These are phyloP conservation scores for Misopates orontium DNA, from an alignment of 257 asterid genomes.

Conservation along the genomic window DNA sequence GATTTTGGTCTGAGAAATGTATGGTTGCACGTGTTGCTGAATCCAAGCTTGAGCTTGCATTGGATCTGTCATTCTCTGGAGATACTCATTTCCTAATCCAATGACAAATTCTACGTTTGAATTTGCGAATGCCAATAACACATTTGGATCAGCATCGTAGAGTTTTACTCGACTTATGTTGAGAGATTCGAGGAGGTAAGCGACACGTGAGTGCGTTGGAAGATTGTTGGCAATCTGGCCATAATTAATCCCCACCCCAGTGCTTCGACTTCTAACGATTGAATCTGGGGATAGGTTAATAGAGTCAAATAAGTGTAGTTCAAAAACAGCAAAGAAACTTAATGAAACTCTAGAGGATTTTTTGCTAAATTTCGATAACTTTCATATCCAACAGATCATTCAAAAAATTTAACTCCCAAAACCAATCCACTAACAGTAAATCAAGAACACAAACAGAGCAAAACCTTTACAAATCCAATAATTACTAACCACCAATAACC, in stretches of 20 bases:
- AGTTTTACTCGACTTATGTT: conserved; percentile 65
- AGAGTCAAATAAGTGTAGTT: neutral
- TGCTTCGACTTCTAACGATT: conserved; percentile 23
- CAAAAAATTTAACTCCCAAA: neutral
- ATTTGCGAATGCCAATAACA: conserved; percentile 65
- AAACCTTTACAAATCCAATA: neutral
- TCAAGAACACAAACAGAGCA: neutral
- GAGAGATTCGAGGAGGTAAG: conserved; percentile 57
- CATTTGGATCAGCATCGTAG: conserved; percentile 79
- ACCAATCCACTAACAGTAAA: neutral
- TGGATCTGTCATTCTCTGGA: conserved; percentile 61
- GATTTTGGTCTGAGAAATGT: conserved; percentile 62
- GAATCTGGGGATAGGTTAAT: conserved; percentile 37
- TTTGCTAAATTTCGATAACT: neutral
- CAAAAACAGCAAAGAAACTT: neutral
- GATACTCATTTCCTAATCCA: conserved; percentile 71
- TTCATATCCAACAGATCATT: neutral
- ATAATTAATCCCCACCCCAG: conserved; percentile 80
- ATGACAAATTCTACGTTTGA: conserved; percentile 64
- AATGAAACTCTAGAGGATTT: neutral
- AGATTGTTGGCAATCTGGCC: conserved; percentile 89
- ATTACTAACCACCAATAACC: neutral
- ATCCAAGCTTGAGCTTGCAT: conserved; percentile 72
- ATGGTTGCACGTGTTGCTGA: conserved; percentile 66
- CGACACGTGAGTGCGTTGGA: conserved; percentile 73